Conservation (phyloP, 768 basidiomycete species). For the Zangia roseola region DNA sequence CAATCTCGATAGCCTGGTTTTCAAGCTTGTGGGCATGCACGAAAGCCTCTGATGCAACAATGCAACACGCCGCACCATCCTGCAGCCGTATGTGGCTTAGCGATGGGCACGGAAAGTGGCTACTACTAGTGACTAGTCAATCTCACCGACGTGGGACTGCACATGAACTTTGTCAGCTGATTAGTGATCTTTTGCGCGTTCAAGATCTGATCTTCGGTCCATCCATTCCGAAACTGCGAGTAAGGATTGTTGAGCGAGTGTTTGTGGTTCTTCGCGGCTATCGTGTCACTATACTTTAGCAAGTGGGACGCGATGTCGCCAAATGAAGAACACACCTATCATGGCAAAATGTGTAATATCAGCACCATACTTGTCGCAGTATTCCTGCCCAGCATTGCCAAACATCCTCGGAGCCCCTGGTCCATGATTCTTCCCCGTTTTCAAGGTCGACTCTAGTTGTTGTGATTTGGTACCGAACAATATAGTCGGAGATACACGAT, state of each 20-base stretch:
- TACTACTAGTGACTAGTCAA: background rate
- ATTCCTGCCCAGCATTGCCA: constrained; percentile 70
- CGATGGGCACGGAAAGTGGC: background rate
- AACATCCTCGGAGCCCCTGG: constrained; percentile 75
- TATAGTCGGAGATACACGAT: constrained; percentile 45
- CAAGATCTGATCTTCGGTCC: constrained; percentile 70
- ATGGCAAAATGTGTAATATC: constrained; percentile 65
- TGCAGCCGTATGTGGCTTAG: constrained; percentile 21
- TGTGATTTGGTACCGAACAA: constrained; percentile 43
- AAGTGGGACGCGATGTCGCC: background rate
- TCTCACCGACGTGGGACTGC: constrained; percentile 76
- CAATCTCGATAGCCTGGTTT: constrained; percentile 86
- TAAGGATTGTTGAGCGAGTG: constrained; percentile 85
- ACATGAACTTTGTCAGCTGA: constrained; percentile 81
- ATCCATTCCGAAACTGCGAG: constrained; percentile 79
- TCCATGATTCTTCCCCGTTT: constrained; percentile 59
- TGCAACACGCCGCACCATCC: constrained; percentile 76
- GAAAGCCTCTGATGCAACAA: constrained; percentile 78
- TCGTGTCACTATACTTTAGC: constrained; percentile 3
- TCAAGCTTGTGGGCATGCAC: constrained; percentile 69
- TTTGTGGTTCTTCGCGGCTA: constrained; percentile 81
- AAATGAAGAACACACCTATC: constrained; percentile 52
- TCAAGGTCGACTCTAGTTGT: constrained; percentile 48
- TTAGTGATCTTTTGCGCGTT: constrained; percentile 66
- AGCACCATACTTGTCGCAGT: constrained; percentile 72